These are phyloP conservation scores for Arabidopsis suecica DNA, from an alignment of 345 rosid genomes.

Conservation along the genomic window DNA sequence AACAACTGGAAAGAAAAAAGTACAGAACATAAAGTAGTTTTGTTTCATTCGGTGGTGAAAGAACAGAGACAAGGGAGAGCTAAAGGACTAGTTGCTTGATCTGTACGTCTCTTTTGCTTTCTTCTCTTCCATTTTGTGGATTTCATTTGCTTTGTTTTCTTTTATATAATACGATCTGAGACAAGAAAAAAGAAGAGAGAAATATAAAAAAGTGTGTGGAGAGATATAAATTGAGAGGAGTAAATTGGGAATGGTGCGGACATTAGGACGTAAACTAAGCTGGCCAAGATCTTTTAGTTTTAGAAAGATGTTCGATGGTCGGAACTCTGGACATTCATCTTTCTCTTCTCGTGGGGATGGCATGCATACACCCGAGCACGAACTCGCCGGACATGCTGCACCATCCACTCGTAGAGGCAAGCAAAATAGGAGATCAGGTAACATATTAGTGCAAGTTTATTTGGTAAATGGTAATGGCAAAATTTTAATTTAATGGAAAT, in stretches of 20 bases:
- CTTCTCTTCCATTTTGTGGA: slow-evolving; percentile 33
- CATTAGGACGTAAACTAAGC: slow-evolving; percentile 59
- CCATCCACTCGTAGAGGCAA: slow-evolving; percentile 29
- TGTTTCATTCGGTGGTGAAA: slow-evolving; percentile 38
- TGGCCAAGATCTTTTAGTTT: slow-evolving; percentile 57
- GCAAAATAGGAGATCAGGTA: slow-evolving; percentile 25
- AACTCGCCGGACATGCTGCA: slow-evolving; percentile 14
- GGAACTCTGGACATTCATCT: slow-evolving; percentile 44
- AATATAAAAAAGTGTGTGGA: slow-evolving; percentile 9
- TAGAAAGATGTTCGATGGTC: slow-evolving; percentile 58
- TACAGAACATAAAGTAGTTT: slow-evolving; percentile 13
- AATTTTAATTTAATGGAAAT: not conserved
- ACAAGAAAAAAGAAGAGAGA: slow-evolving; percentile 2
- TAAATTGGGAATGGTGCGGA: slow-evolving; percentile 60
- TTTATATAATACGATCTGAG: not conserved
- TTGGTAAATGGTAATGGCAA: not conserved
- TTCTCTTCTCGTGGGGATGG: slow-evolving; percentile 48
- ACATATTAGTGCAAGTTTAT: not conserved
- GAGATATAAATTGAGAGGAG: slow-evolving; percentile 35
- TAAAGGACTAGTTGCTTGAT: slow-evolving; percentile 1
- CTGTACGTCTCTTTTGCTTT: slow-evolving; percentile 40
- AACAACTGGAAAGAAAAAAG: not conserved
- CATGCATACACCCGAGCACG: slow-evolving; percentile 40
- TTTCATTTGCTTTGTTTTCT: slow-evolving; percentile 8
- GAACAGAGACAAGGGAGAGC: slow-evolving; percentile 31